Conservation (phyloP, 179 eudicot species). For the Drosera spatulata region DNA sequence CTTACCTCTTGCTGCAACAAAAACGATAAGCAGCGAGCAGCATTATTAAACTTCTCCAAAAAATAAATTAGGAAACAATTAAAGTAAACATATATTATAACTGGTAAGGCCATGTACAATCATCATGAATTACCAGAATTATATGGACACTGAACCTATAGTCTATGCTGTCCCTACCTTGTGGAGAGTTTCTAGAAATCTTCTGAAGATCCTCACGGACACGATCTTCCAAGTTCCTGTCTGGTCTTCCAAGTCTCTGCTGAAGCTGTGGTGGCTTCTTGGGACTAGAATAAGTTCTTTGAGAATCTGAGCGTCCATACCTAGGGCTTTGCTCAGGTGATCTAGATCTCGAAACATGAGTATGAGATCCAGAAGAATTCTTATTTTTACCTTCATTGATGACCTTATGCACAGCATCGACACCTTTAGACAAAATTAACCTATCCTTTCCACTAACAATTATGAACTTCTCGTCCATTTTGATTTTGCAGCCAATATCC, state of each 20-base stretch:
- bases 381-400: slow-evolving; percentile 61
- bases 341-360: slow-evolving; percentile 28
- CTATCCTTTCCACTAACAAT: slow-evolving; percentile 97
- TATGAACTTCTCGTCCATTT: slow-evolving; percentile 87
- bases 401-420: slow-evolving; percentile 84
- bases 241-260: slow-evolving; percentile 62
- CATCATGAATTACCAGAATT: slow-evolving; percentile 16
- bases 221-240: slow-evolving; percentile 63
- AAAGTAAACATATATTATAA: no score
- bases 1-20: slow-evolving; percentile 99
- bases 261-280: slow-evolving; percentile 48
- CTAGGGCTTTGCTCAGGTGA: slow-evolving; percentile 58
- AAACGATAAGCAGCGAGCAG: slow-evolving; percentile 41
- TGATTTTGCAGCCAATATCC: slow-evolving; percentile 90
- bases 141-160: slow-evolving; percentile 22
- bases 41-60: slow-evolving; percentile 11
- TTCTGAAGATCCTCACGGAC: slow-evolving; percentile 76
- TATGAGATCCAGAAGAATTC: slow-evolving; percentile 43
- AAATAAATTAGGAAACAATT: no score
- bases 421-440: slow-evolving; percentile 76
- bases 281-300: slow-evolving; percentile 54
- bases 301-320: slow-evolving; percentile 64
- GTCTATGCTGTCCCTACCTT: slow-evolving; percentile 70
- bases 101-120: slow-evolving; percentile 1
- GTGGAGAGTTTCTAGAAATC: slow-evolving; percentile 65